Conservation (phyloP, 2,329 filamentous ascomycete species). For the Didymella exigua region DNA sequence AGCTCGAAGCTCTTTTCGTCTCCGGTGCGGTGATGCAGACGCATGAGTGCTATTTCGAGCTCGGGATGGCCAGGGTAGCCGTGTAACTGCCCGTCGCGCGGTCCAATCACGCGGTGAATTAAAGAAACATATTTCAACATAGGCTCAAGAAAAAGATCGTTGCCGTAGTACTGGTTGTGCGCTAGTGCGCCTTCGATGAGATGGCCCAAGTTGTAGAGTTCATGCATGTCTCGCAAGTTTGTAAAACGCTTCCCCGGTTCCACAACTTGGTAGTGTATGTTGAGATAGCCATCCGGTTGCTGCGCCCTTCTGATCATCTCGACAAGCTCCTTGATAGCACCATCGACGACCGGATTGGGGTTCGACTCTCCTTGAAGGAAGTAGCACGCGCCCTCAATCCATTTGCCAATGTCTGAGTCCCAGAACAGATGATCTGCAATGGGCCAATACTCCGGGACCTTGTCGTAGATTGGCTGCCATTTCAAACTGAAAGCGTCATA, state of each 20-base stretch:
- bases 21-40: not conserved
- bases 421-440: conserved; percentile 2
- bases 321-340: not conserved
- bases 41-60: not conserved
- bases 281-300: not conserved
- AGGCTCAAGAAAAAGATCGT: not conserved
- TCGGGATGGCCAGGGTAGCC: not conserved
- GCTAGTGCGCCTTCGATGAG: conserved; percentile 1
- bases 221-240: conserved; percentile 1
- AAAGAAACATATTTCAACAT: not conserved
- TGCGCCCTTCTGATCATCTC: not conserved
- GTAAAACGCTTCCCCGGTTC: not conserved
- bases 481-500: not conserved
- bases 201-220: conserved; percentile 1
- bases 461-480: not conserved
- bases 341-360: not conserved
- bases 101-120: not conserved
- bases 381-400: conserved; percentile 3
- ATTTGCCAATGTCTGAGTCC: conserved; percentile 3
- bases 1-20: not conserved
- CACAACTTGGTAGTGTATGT: not conserved
- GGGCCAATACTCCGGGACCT: not conserved
- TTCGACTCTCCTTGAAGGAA: not conserved
- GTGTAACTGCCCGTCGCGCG: not conserved
- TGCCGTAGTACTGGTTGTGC: not conserved